A percentile compares a stretch with the other conserved stretches of the same genome.
Conservation (phyloP, 345 rosid species). For the Abelmoschus esculentus region DNA sequence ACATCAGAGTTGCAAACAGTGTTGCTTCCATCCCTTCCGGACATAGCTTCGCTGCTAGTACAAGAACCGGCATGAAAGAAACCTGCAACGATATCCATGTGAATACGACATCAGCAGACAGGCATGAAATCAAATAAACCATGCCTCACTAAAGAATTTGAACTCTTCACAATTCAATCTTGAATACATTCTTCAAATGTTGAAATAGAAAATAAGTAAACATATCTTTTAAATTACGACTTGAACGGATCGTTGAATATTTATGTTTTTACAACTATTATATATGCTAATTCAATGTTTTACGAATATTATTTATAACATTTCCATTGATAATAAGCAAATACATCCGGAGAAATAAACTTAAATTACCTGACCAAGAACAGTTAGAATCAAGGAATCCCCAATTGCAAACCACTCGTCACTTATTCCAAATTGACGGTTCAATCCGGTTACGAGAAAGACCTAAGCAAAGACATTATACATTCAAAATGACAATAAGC, state of each 20-base stretch:
- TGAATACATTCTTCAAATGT: no score
- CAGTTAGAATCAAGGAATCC: conserved; percentile 82
- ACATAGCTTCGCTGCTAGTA: conserved; percentile 80
- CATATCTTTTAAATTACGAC: no score
- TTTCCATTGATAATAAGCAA: background rate
- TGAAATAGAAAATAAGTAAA: no score
- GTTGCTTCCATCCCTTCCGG: conserved; percentile 99
- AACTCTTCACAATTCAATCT: no score
- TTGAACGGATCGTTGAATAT: no score
- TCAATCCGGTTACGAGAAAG: conserved; percentile 77
- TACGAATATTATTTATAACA: no score
- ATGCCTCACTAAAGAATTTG: no score
- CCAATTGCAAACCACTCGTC: conserved; percentile 98
- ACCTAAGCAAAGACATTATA: conserved; percentile 37
- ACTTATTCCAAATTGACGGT: conserved; percentile 71
- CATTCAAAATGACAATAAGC: background rate
- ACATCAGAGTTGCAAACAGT: conserved; percentile 92
- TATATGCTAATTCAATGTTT: no score
- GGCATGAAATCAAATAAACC: background rate
- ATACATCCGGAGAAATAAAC: background rate
- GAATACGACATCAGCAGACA: background rate
- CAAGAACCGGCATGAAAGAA: conserved; percentile 97
- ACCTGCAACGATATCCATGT: conserved; percentile 35
- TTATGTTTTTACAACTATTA: no score
- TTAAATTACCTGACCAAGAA: conserved; percentile 70